Evolutionary conservation across 495 filamentous ascomycete genomes (phyloP).

Genomic region (Penicillium desertorum): DNA sequence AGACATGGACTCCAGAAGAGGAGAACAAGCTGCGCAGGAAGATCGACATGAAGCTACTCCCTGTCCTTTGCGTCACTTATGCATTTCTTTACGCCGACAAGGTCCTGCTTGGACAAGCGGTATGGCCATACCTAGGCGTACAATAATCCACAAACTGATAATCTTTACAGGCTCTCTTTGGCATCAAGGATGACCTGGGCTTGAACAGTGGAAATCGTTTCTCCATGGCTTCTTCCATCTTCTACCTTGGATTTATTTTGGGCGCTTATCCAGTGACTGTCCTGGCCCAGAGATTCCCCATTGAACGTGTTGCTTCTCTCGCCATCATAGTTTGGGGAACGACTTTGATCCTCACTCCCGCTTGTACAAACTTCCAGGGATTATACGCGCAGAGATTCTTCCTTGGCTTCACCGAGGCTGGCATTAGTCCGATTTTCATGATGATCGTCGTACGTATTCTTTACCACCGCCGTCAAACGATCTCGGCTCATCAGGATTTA

Average conservation of each 20-base stretch:
- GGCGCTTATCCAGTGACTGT: constrained; percentile 46
- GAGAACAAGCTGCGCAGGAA: constrained; percentile 45
- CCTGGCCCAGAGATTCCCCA: constrained; percentile 45
- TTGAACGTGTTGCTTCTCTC: constrained; percentile 42
- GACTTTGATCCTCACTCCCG: constrained; percentile 39
- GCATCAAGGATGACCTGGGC: constrained; percentile 35
- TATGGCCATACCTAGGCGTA: constrained; percentile 32
- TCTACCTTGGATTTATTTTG: constrained; percentile 50
- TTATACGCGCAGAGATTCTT: constrained; percentile 50
- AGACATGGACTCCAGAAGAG: constrained; percentile 43
- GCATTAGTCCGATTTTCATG: constrained; percentile 39
- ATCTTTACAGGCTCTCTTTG: constrained; percentile 37
- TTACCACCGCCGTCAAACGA: no score
- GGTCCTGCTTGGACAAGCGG: constrained; percentile 49
- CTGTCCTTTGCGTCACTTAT: constrained; percentile 33
- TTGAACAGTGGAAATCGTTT: constrained; percentile 40
- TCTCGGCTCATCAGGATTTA: not conserved
- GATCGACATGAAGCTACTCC: constrained; percentile 50
- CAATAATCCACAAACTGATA: constrained; percentile 13
- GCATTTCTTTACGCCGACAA: constrained; percentile 53
- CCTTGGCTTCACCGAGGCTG: constrained; percentile 45
- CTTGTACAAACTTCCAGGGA: constrained; percentile 34
- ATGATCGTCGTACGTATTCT: constrained; percentile 36
- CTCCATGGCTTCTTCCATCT: constrained; percentile 42
- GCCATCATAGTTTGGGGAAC: constrained; percentile 39